These are phyloP conservation scores for Rhodotorula paludigena DNA, from an alignment of 768 basidiomycete species.

Conservation along the genomic window DNA sequence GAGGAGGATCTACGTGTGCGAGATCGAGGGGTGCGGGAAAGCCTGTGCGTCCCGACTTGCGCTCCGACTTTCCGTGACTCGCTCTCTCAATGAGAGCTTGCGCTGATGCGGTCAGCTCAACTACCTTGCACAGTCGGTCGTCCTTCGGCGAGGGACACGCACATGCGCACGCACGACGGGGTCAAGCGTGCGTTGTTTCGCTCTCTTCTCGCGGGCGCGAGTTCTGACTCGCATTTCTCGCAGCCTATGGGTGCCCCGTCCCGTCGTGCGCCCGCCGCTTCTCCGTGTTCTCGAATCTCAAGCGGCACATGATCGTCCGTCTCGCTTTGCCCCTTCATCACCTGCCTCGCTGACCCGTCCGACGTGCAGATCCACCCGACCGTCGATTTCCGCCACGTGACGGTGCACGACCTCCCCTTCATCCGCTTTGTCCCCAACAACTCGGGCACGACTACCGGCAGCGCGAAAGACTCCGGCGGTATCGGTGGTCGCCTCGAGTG, in stretches of 20 bases:
- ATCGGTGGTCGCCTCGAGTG: no score
- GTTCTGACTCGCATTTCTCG: neutral
- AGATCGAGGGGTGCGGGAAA: constrained; percentile 14
- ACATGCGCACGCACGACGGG: constrained; percentile 21
- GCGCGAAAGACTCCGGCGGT: no score
- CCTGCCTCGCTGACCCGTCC: neutral
- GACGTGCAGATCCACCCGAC: constrained; percentile 16
- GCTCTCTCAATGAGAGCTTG: no score
- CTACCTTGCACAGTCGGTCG: constrained; percentile 22
- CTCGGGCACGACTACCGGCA: constrained; percentile 5
- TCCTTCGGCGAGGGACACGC: constrained; percentile 21
- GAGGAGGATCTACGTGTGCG: constrained; percentile 1
- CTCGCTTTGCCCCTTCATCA: no score
- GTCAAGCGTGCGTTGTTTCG: constrained; percentile 10
- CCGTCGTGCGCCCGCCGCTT: constrained; percentile 19
- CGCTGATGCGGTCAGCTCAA: neutral
- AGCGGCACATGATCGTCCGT: constrained; percentile 24
- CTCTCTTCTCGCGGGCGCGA: no score
- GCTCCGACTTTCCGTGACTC: no score
- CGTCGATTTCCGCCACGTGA: constrained; percentile 26
- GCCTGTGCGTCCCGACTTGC: constrained; percentile 18
- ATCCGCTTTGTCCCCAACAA: constrained; percentile 27
- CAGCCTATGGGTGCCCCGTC: constrained; percentile 28
- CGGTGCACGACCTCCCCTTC: constrained; percentile 32
- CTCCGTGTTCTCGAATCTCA: constrained; percentile 27